These are phyloP conservation scores for Trichoderma arundinaceum DNA, from an alignment of 2,329 filamentous ascomycete species.

Conservation along the genomic window DNA sequence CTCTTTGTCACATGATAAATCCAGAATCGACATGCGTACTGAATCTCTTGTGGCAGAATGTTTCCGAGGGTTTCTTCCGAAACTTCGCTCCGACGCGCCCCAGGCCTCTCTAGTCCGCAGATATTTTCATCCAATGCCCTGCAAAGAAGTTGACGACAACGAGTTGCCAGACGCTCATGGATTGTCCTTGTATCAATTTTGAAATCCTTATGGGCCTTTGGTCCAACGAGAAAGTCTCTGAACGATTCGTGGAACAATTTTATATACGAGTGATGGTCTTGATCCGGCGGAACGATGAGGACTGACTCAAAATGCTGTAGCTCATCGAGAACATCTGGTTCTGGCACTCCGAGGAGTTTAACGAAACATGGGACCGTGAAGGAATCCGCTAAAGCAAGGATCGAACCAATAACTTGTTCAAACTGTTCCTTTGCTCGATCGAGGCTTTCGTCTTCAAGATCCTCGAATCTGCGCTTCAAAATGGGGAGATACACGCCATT, in stretches of 20 bases:
- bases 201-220: constrained; percentile 33
- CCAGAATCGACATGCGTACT: constrained; percentile 50
- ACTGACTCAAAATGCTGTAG: constrained; percentile 45
- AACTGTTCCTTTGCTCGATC: constrained; percentile 37
- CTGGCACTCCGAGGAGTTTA: constrained; percentile 36
- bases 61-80: background rate
- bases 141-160: constrained; percentile 28
- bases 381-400: constrained; percentile 41
- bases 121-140: constrained; percentile 40
- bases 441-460: background rate
- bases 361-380: constrained; percentile 40
- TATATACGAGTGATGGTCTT: constrained; percentile 34
- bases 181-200: constrained; percentile 21
- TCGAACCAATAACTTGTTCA: constrained; percentile 40
- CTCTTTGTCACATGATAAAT: constrained; percentile 41
- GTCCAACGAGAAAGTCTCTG: constrained; percentile 41
- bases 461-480: constrained; percentile 31
- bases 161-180: constrained; percentile 8
- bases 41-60: constrained; percentile 35
- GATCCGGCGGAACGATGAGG: constrained; percentile 39
- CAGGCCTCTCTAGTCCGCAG: constrained; percentile 29
- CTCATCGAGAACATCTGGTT: constrained; percentile 32
- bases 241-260: constrained; percentile 47
- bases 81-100: background rate
- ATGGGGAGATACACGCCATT: constrained; percentile 35